Evolutionary conservation across 805 yeast species (phyloP), one percentile per base, ranked within the genome.

Genomic region (Starmerella bombicola): DNA sequence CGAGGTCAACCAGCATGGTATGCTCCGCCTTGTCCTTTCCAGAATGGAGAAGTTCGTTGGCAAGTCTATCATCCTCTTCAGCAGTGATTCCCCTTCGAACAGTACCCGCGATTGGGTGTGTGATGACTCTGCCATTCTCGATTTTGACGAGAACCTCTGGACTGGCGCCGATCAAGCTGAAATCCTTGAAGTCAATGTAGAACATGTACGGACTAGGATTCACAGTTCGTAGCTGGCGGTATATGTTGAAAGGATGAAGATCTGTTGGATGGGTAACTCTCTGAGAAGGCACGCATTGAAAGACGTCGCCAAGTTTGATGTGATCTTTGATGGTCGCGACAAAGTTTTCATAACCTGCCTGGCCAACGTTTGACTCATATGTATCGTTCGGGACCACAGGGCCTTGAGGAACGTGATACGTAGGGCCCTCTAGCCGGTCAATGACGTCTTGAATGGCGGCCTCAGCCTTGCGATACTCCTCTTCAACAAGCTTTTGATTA

Each of bases 71-170:
- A 55, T 91, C 99, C 60, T 91, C 97, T 54, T 84, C 93, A 19
- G 77, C 66, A 8, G 97, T 84, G 52, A 74, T 71, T 37, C 99
- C 99, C 56, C 99, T 75, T 51, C 67, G 73, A 43, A 91, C 80
- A 3, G 98, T 91, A 38, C 99, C 99, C 1, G 99, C 99, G 57
- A 91, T 91, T 17, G 98, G 99, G 60, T 91, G 97, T 2, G 96
- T 91, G 38, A 88, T 70, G 16, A 91, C 74, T 52, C 81, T 76
- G 47, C 79, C 75, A 26, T 78, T 68, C 51, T 85, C 95, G 5
- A 84, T 67, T 60, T 84, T 82, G 41, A 88, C 96, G 42, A 91
- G 67, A 41, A 88, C 64, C 60, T 91, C 98, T 2, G 99, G 99
- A 10, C 95, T 84, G 0, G 99, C 99, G 35, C 99, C 98, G 41